Conservation (phyloP, 106 monocot species). For the Triglochin maritima region DNA sequence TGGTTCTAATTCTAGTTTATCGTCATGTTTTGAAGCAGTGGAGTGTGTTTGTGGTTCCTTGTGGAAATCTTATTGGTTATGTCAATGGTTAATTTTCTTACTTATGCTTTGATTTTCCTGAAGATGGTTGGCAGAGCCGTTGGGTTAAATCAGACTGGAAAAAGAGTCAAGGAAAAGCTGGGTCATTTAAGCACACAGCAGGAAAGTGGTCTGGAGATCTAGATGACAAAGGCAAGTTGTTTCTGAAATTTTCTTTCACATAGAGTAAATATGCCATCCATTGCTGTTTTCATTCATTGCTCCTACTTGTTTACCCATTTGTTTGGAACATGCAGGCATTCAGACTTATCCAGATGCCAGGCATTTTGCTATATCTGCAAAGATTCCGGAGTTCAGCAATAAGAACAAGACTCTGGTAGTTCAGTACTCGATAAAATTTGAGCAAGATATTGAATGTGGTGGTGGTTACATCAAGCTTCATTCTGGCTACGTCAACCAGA, state of each 20-base stretch:
- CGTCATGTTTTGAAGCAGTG: too few relatives aligned
- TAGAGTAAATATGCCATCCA: too few relatives aligned
- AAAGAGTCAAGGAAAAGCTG: slow-evolving; percentile 95
- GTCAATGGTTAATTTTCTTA: too few relatives aligned
- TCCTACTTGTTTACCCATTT: neutral
- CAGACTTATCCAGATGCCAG: slow-evolving; percentile 75
- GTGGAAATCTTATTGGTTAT: too few relatives aligned
- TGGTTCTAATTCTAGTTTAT: too few relatives aligned
- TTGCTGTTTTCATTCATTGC: neutral
- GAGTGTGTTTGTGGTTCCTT: too few relatives aligned
- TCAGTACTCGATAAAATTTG: slow-evolving; percentile 90
- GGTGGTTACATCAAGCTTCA: slow-evolving; percentile 93
- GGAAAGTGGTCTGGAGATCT: slow-evolving; percentile 93
- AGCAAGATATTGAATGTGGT: slow-evolving; percentile 98
- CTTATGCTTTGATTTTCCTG: neutral
- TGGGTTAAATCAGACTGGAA: slow-evolving; percentile 99
- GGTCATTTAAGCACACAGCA: slow-evolving; percentile 82
- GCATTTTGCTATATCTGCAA: slow-evolving; percentile 87
- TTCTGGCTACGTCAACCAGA: slow-evolving; percentile 97
- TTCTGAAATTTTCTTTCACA: slow-evolving; percentile 1
- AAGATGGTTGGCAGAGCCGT: slow-evolving; percentile 82
- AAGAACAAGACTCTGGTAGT: slow-evolving; percentile 70
- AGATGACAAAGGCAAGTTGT: slow-evolving; percentile 79
- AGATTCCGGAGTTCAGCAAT: slow-evolving; percentile 82
- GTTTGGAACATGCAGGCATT: slow-evolving; percentile 35